Conservation (phyloP, 1,284 basidiomycete genomes). For the Malassezia vespertilionis region DNA sequence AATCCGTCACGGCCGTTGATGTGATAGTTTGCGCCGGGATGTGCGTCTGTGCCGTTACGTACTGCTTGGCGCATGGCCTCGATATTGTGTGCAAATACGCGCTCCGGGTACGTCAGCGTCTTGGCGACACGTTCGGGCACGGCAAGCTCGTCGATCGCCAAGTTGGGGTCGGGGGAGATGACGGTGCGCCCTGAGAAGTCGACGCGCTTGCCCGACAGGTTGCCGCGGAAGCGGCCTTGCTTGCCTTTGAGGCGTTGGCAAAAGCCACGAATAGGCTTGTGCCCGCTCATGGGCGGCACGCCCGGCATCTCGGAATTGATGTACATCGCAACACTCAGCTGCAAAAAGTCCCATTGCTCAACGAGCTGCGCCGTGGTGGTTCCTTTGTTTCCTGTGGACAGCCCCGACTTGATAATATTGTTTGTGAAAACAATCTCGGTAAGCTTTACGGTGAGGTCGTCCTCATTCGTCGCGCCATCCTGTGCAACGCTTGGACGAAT, state of each 20-base stretch:
- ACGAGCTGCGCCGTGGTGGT: slow-evolving; percentile 44
- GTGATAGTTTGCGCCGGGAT: slow-evolving; percentile 87
- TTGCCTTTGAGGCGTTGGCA: slow-evolving; percentile 98
- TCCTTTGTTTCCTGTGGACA: slow-evolving; percentile 56
- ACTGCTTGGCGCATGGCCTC: slow-evolving; percentile 66
- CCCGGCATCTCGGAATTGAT: slow-evolving; percentile 97
- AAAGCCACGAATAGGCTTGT: slow-evolving; percentile 57
- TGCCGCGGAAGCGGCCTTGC: slow-evolving; percentile 95
- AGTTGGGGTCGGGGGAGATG: slow-evolving; percentile 95
- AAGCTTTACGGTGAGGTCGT: slow-evolving; percentile 93
- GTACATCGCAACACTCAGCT: slow-evolving; percentile 89
- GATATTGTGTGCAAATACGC: slow-evolving; percentile 86
- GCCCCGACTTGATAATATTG: slow-evolving; percentile 77
- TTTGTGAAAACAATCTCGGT: slow-evolving; percentile 96
- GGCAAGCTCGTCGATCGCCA: slow-evolving; percentile 75
- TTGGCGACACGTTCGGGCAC: slow-evolving; percentile 93
- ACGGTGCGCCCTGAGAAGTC: slow-evolving; percentile 98
- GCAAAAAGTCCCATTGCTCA: slow-evolving; percentile 96
- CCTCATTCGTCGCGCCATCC: slow-evolving; percentile 73
- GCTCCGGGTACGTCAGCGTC: slow-evolving; percentile 88
- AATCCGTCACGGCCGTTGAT: slow-evolving; percentile 61
- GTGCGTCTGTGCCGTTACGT: slow-evolving; percentile 76
- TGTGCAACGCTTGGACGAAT: slow-evolving; percentile 95
- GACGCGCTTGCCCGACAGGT: slow-evolving; percentile 95
- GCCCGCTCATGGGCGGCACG: slow-evolving; percentile 30